These are phyloP conservation scores for Monosporozyma aerobia DNA, from an alignment of 805 yeast species.

Conservation along the genomic window DNA sequence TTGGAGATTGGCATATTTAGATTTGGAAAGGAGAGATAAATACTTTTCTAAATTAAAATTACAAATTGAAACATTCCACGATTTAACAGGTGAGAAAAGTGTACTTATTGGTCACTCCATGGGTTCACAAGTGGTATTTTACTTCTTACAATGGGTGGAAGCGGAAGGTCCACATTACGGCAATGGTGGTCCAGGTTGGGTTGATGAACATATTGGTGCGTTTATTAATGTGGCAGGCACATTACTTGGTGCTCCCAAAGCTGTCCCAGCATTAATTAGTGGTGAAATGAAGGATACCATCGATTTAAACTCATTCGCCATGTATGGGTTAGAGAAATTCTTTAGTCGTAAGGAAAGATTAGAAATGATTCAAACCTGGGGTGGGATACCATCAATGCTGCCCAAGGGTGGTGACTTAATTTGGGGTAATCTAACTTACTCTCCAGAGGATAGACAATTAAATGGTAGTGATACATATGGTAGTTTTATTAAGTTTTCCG, in stretches of 20 bases:
- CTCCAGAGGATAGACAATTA: constrained; percentile 48
- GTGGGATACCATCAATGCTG: constrained; percentile 92
- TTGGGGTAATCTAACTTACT: constrained; percentile 76
- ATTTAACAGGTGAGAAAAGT: constrained; percentile 51
- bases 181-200: constrained; percentile 88
- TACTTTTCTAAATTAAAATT: constrained; percentile 71
- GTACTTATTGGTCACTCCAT: constrained; percentile 87
- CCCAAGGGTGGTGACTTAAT: constrained; percentile 90
- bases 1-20: constrained; percentile 89
- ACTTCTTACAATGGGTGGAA: constrained; percentile 94
- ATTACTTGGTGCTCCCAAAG: constrained; percentile 88
- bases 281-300: constrained; percentile 99
- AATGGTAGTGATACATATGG: constrained; percentile 47
- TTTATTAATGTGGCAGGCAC: constrained; percentile 85
- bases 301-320: constrained; percentile 84
- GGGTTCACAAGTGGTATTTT: constrained; percentile 88
- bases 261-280: constrained; percentile 82
- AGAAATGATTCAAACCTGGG: constrained; percentile 72
- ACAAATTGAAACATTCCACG: constrained; percentile 55
- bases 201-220: constrained; percentile 72
- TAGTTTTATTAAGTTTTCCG: constrained; percentile 55
- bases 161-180: constrained; percentile 75
- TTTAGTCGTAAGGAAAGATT: constrained; percentile 83
- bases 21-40: constrained; percentile 77
- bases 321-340: constrained; percentile 89